Evolutionary conservation across 2,329 filamentous ascomycete species (phyloP).

Genomic region (Pseudogymnoascus sp.): DNA sequence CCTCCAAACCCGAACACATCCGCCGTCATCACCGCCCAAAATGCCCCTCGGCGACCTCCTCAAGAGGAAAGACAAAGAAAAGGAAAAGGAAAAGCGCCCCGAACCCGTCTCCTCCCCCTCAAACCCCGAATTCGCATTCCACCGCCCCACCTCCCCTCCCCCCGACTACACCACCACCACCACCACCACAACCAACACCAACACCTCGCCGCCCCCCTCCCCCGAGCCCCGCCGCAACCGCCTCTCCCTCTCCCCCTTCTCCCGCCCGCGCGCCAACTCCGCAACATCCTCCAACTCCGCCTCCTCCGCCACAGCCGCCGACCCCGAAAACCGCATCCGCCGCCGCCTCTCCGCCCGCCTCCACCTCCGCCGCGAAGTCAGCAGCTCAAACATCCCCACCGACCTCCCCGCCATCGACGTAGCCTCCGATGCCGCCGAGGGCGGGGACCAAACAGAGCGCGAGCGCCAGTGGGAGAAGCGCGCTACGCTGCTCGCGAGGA

Average conservation of each 20-base stretch:
- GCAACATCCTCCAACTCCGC: conserved; percentile 19
- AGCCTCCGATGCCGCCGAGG: conserved; percentile 29
- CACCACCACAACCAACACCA: conserved; percentile 35
- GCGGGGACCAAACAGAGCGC: conserved; percentile 34
- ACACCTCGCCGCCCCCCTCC: conserved; percentile 53
- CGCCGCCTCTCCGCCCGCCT: conserved; percentile 60
- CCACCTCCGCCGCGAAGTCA: conserved; percentile 52
- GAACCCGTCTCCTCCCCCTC: conserved; percentile 13
- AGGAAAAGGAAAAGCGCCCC: conserved; percentile 25
- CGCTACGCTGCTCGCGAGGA: conserved; percentile 75
- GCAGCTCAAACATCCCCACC: conserved; percentile 66
- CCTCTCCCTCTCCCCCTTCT: conserved; percentile 32
- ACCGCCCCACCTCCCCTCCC: conserved; percentile 73
- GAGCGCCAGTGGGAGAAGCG: conserved; percentile 87
- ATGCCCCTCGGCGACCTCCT: conserved; percentile 54
- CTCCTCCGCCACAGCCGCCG: conserved; percentile 15
- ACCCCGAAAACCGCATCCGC: conserved; percentile 18
- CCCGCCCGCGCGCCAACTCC: not conserved
- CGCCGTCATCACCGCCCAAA: conserved; percentile 18
- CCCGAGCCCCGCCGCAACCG: conserved; percentile 35
- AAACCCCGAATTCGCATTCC: conserved; percentile 69
- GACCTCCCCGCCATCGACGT: conserved; percentile 66
- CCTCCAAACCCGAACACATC: not conserved
- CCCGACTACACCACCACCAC: conserved; percentile 49
- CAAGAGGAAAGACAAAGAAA: conserved; percentile 45